These are phyloP conservation scores for Fusarium palustre DNA, from an alignment of 2,329 filamentous ascomycete species.

Conservation along the genomic window DNA sequence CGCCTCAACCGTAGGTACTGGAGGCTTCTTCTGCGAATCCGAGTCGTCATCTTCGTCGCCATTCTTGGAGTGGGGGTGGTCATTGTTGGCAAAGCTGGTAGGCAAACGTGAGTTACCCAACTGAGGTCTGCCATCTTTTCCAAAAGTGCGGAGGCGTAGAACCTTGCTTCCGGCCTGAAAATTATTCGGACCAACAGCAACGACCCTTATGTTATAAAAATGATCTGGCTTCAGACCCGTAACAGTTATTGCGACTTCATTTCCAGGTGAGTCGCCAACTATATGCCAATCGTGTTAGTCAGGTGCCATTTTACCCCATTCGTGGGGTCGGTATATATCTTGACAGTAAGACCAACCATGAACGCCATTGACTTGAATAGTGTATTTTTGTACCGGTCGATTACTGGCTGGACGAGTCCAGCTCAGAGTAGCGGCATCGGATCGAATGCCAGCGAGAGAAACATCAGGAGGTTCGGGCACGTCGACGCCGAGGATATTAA, in stretches of 20 bases:
- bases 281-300: conserved; percentile 31
- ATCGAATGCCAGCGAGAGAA: conserved; percentile 87
- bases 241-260: conserved; percentile 78
- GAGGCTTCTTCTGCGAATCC: conserved; percentile 61
- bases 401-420: conserved; percentile 81
- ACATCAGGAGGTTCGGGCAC: conserved; percentile 91
- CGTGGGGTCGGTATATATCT: not conserved
- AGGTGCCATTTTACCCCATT: conserved; percentile 1
- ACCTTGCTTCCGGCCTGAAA: conserved; percentile 91
- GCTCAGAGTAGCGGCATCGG: conserved; percentile 87
- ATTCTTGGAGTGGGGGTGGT: conserved; percentile 56
- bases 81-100: conserved; percentile 66
- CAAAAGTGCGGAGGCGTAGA: conserved; percentile 84
- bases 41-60: conserved; percentile 59
- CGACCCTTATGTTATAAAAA: conserved; percentile 93
- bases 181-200: conserved; percentile 90
- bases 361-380: conserved; percentile 93
- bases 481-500: conserved; percentile 91
- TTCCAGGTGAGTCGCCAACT: conserved; percentile 82
- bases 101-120: conserved; percentile 68
- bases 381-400: conserved; percentile 82
- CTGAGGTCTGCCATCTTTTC: conserved; percentile 71
- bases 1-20: conserved; percentile 70
- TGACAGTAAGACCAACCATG: conserved; percentile 71
- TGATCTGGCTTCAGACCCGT: conserved; percentile 86